Conservation (phyloP, 2,329 filamentous ascomycete species). For the Fusarium solani-melongenae region DNA sequence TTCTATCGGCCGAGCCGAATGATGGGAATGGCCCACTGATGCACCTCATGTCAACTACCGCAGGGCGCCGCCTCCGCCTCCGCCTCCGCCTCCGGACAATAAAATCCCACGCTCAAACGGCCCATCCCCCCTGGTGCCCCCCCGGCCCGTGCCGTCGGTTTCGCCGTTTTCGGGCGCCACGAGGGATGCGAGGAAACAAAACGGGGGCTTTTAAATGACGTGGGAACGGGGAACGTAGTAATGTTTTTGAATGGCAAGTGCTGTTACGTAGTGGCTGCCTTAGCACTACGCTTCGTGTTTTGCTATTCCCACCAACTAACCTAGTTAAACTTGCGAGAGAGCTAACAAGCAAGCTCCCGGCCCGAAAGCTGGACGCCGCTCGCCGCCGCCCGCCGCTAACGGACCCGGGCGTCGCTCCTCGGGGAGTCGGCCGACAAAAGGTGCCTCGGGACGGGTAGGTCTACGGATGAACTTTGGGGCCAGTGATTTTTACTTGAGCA, state of each 20-base stretch:
- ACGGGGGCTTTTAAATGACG: background rate
- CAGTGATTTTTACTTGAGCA: no score
- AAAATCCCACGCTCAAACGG: background rate
- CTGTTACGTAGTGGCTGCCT: background rate
- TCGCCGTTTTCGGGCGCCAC: background rate
- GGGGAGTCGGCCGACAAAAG: slow-evolving; percentile 48
- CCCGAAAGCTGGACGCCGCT: background rate
- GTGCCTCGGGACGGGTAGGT: slow-evolving; percentile 8
- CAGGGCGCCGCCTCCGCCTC: background rate
- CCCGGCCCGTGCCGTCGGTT: background rate
- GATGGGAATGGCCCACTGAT: background rate
- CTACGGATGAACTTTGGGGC: slow-evolving; percentile 48
- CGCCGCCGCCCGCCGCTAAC: background rate
- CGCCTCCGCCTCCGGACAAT: background rate
- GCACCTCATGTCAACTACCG: background rate
- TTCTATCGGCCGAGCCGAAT: background rate
- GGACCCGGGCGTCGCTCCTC: background rate
- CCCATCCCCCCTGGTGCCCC: background rate
- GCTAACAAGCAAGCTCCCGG: background rate
- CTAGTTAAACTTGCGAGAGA: background rate
- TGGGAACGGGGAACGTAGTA: background rate
- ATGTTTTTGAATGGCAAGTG: background rate
- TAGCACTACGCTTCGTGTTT: background rate
- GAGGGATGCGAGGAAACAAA: background rate
- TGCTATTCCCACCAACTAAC: background rate